Base-by-base conservation (phyloP, 2,329 filamentous ascomycete species). In the Ceratocystis papillata region DNA sequence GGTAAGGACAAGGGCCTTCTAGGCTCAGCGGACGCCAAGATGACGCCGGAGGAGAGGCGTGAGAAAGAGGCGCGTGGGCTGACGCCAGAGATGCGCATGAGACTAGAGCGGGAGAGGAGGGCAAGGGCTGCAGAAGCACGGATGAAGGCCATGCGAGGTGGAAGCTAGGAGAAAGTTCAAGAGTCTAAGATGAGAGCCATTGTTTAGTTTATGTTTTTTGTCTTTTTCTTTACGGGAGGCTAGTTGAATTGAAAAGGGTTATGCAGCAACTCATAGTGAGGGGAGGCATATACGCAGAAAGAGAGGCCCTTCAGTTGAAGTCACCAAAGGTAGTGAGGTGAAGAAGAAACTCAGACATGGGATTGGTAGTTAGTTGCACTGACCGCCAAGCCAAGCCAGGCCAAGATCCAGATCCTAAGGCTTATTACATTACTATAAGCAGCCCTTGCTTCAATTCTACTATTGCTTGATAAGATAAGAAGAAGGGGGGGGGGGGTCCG, bases 71-170 rank as follows among this genome's bases (percentile, higher is more conserved):
- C 83, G 62, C 84, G 90, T 69, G 92, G 93, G 0, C 79, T 97
- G 77, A 95, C 89, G 53, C 86, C 90, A 0, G 93, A 97, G 77
- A 92, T 94, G 83, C 84, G 86, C 73, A 83, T 86, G 82, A 85
- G 83, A 73, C 75, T 97, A 65, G 94, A 97, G 75, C 80, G 94
- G 70, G 94, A 99, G 77, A 81, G 91, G 71, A 87, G 93, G 72
- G 94, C 94, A 3, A 84, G 93, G 71, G 94, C 94, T 7, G 93
- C 92, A 0, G 94, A 97, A 76, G 92, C 93, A 77, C 84, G 93
- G 73, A 81, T 96, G 68, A 85, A 82, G 76, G 81, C 81, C 72
- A 79, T 90, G 81, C 81, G 84, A 71, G 77, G 72, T n/a, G 73
- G 74, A 50, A 57, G 46, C 46, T 55, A 53, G 44, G 25, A 25